phyloP scores from a whole-genome alignment of 2,329 filamentous ascomycete genomes.

The Fusarium sublunatum region DNA sequence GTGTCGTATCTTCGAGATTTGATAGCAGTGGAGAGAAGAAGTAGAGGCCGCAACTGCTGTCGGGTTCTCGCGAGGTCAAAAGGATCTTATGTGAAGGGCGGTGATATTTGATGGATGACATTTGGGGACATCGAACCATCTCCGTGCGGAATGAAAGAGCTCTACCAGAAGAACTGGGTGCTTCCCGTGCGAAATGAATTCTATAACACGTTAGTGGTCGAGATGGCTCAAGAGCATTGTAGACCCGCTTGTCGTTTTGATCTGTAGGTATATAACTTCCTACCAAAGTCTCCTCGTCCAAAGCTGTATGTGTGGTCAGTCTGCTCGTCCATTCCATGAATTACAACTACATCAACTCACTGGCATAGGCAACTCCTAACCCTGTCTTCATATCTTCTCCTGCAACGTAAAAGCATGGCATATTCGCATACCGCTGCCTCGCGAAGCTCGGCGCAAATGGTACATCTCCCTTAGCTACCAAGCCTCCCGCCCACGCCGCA shows the following conservation, averaged over 20 bases:
- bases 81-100: slow-evolving; percentile 56
- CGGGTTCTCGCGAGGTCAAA: slow-evolving; percentile 54
- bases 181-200: slow-evolving; percentile 38
- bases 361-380: slow-evolving; percentile 57
- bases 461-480: slow-evolving; percentile 56
- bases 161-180: slow-evolving; percentile 33
- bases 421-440: slow-evolving; percentile 47
- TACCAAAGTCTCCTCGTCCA: slow-evolving; percentile 51
- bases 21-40: slow-evolving; percentile 54
- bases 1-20: slow-evolving; percentile 38
- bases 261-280: slow-evolving; percentile 59
- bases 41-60: slow-evolving; percentile 49
- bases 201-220: slow-evolving; percentile 17
- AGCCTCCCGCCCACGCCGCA: slow-evolving; percentile 54
- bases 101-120: slow-evolving; percentile 63
- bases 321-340: neutral
- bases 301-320: slow-evolving; percentile 42
- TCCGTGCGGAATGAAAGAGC: slow-evolving; percentile 47
- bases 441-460: slow-evolving; percentile 49
- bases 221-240: too few species aligned
- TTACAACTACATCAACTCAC: slow-evolving; percentile 50
- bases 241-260: slow-evolving; percentile 54
- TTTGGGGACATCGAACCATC: slow-evolving; percentile 53
- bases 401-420: slow-evolving; percentile 56
- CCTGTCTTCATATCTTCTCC: slow-evolving; percentile 54